These are phyloP conservation scores for Wilhelminamyces savonicus DNA, from an alignment of 805 yeast species.

Conservation along the genomic window DNA sequence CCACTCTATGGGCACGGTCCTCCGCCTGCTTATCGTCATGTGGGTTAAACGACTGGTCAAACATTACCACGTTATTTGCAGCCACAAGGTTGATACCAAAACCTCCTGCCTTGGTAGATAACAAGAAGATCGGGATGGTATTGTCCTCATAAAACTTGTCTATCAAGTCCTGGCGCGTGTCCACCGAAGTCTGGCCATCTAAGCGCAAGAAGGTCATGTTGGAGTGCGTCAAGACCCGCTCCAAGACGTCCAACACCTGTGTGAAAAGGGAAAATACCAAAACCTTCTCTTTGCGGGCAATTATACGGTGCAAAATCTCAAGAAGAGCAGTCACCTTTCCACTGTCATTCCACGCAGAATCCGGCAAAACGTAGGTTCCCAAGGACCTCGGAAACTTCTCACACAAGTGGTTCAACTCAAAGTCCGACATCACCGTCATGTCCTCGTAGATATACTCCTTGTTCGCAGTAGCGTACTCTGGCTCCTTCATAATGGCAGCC, in stretches of 20 bases:
- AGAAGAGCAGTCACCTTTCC: constrained; percentile 67
- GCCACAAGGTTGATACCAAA: constrained; percentile 96
- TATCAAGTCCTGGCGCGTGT: constrained; percentile 84
- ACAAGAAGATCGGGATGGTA: constrained; percentile 74
- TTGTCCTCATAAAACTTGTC: constrained; percentile 83
- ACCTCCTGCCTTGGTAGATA: constrained; percentile 97
- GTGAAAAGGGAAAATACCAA: constrained; percentile 89
- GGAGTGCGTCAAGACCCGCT: constrained; percentile 58
- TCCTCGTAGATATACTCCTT: constrained; percentile 77
- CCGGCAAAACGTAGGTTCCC: constrained; percentile 44
- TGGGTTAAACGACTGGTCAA: constrained; percentile 93
- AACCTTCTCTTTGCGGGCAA: constrained; percentile 59
- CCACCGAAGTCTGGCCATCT: constrained; percentile 94
- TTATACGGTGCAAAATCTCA: constrained; percentile 51
- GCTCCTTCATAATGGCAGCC: constrained; percentile 70
- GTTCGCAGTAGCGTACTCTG: constrained; percentile 75
- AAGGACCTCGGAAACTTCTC: constrained; percentile 64
- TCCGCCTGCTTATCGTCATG: constrained; percentile 99
- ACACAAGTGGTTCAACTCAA: constrained; percentile 75
- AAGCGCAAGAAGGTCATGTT: constrained; percentile 71
- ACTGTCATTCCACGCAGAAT: constrained; percentile 54
- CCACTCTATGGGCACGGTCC: constrained; percentile 97
- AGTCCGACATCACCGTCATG: constrained; percentile 92
- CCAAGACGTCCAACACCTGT: constrained; percentile 84
- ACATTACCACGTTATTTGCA: constrained; percentile 87